Percentiles rank a stretch among this genome's conserved stretches.
These are phyloP conservation scores for Populus ilicifolia DNA, from an alignment of 345 rosid genomes.

Conservation along the genomic window DNA sequence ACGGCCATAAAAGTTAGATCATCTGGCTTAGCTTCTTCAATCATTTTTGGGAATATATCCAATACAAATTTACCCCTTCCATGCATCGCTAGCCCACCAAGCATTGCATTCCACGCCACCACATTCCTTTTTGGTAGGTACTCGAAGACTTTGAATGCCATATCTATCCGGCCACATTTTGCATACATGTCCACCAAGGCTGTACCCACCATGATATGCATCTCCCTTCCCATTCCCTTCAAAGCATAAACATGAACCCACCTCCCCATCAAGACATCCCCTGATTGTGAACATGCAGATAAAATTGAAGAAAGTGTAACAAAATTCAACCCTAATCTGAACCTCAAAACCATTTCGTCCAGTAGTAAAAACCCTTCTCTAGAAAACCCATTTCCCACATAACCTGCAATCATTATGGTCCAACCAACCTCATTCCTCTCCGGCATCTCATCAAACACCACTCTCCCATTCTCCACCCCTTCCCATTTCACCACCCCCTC, in stretches of 20 bases:
- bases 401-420: conserved; percentile 66
- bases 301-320: conserved; percentile 63
- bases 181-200: conserved; percentile 86
- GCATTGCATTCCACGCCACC: conserved; percentile 74
- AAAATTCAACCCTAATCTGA: conserved; percentile 37
- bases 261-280: conserved; percentile 53
- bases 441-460: conserved; percentile 60
- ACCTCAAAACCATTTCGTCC: conserved; percentile 40
- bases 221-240: conserved; percentile 48
- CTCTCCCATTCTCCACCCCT: conserved; percentile 52
- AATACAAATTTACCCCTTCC: conserved; percentile 50
- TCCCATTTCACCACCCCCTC: conserved; percentile 62
- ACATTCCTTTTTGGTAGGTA: conserved; percentile 55
- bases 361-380: conserved; percentile 45
- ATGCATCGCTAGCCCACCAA: conserved; percentile 74
- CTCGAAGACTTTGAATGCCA: conserved; percentile 51
- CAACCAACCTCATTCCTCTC: conserved; percentile 66
- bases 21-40: conserved; percentile 60
- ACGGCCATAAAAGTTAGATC: conserved; percentile 67
- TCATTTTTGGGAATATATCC: conserved; percentile 57
- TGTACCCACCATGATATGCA: conserved; percentile 60
- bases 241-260: conserved; percentile 74
- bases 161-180: conserved; percentile 61
- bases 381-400: conserved; percentile 56
- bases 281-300: conserved; percentile 67